Conservation (phyloP, 371 early-diverging fungal genomes). For the Mucor lusitanicus region DNA sequence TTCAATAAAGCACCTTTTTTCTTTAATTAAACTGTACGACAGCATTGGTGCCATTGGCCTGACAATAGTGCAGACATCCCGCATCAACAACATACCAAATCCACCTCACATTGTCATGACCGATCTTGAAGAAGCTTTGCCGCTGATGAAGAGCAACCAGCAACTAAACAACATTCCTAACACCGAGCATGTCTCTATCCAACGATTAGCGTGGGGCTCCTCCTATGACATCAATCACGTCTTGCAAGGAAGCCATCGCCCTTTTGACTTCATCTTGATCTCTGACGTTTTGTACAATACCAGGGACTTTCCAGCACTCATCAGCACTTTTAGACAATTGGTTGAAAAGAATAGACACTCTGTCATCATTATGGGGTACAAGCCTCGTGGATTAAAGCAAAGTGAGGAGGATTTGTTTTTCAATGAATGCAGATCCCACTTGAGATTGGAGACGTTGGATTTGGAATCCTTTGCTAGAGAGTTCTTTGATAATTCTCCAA, state of each 20-base stretch:
- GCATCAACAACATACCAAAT: neutral
- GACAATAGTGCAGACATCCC: constrained; percentile 7
- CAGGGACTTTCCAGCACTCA: constrained; percentile 26
- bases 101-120: constrained; percentile 31
- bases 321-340: constrained; percentile 27
- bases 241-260: neutral
- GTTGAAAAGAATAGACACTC: constrained; percentile 19
- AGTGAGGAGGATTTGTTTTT: constrained; percentile 53
- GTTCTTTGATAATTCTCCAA: neutral
- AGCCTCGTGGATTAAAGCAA: constrained; percentile 45
- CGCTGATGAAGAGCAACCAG: constrained; percentile 36
- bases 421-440: constrained; percentile 15
- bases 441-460: neutral
- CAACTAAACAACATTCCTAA: constrained; percentile 23
- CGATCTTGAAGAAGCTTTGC: constrained; percentile 46
- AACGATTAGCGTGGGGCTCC: constrained; percentile 28
- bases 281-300: constrained; percentile 58
- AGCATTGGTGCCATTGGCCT: constrained; percentile 11
- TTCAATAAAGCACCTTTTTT: neutral
- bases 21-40: neutral
- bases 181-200: constrained; percentile 7
- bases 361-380: constrained; percentile 56
- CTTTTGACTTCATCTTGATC: constrained; percentile 43
- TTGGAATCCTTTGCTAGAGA: neutral
- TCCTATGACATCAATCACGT: neutral